Percentiles rank a stretch among this genome's conserved stretches.
Conservation (phyloP, 805 yeast genomes). For the Candida manassasensis region DNA sequence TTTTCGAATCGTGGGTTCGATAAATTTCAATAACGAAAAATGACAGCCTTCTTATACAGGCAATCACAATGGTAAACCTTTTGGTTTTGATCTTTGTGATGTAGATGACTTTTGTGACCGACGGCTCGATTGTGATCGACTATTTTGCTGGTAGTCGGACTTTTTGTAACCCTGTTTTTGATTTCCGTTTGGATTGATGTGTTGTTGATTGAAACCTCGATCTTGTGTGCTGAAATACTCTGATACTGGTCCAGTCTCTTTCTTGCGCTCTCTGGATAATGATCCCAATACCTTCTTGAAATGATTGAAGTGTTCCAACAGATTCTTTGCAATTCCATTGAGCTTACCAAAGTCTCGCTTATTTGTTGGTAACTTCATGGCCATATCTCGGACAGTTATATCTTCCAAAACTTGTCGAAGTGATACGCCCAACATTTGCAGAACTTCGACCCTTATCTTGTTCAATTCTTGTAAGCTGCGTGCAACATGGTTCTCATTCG, state of each 20-base stretch:
- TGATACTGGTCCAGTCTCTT: slow-evolving; percentile 3
- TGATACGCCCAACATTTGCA: slow-evolving; percentile 34
- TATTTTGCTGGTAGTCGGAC: neutral
- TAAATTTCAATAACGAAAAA: too few relatives aligned
- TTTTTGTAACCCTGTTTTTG: neutral
- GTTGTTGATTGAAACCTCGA: too few relatives aligned
- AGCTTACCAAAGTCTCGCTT: slow-evolving; percentile 42
- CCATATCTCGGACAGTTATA: slow-evolving; percentile 48
- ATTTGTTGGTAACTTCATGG: slow-evolving; percentile 48
- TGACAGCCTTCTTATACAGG: neutral
- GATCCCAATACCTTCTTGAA: slow-evolving; percentile 35
- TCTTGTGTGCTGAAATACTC: slow-evolving; percentile 2
- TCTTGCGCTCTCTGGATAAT: slow-evolving; percentile 30
- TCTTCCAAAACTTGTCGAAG: slow-evolving; percentile 22
- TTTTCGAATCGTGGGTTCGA: too few relatives aligned
- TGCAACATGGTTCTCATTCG: slow-evolving; percentile 20
- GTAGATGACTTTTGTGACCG: neutral
- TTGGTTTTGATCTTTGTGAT: slow-evolving; percentile 1
- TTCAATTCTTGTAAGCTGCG: slow-evolving; percentile 32
- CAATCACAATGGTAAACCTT: slow-evolving; percentile 3
- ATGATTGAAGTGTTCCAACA: slow-evolving; percentile 27
- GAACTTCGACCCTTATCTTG: slow-evolving; percentile 37
- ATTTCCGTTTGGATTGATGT: neutral
- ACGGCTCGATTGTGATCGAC: neutral
- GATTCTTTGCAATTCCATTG: slow-evolving; percentile 29